Conservation (phyloP, 306 rosid species). For the Cucurbita ficifolia region DNA sequence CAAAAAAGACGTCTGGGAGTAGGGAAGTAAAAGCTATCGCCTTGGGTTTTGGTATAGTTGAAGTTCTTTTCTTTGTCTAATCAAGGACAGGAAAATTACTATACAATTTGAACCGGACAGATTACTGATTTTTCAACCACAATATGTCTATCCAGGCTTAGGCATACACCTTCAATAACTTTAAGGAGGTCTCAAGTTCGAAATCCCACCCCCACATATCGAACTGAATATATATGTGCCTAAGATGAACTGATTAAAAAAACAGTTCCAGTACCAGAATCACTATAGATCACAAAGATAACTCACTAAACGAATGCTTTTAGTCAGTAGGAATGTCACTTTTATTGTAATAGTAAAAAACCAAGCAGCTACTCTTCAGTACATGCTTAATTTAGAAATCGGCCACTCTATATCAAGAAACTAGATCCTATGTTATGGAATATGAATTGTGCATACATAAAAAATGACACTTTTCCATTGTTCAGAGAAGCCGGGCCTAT, state of each 20-base stretch:
- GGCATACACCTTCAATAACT: too few species aligned
- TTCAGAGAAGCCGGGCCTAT: conserved; percentile 1
- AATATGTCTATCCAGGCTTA: background rate
- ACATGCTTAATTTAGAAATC: conserved; percentile 1
- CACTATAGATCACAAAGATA: background rate
- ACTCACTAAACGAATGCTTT: background rate
- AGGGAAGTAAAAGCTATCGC: background rate
- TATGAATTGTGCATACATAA: background rate
- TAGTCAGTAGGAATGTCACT: background rate
- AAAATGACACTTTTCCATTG: background rate
- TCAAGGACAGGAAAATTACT: background rate
- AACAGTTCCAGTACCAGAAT: background rate
- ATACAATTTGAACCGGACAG: too few species aligned
- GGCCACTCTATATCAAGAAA: background rate
- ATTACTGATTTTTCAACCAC: background rate
- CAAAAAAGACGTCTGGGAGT: background rate
- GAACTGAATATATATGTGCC: background rate
- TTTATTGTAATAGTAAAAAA: background rate
- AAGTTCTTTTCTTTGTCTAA: background rate
- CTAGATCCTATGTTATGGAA: background rate
- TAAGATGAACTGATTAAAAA: background rate
- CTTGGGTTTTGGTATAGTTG: background rate
- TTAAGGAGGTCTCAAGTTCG: background rate
- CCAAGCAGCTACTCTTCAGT: background rate
- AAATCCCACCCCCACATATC: background rate